A percentile compares a stretch with the other conserved stretches of the same genome.
phyloP scores from a whole-genome alignment of 257 asterid genomes.

The Lantana camara region DNA sequence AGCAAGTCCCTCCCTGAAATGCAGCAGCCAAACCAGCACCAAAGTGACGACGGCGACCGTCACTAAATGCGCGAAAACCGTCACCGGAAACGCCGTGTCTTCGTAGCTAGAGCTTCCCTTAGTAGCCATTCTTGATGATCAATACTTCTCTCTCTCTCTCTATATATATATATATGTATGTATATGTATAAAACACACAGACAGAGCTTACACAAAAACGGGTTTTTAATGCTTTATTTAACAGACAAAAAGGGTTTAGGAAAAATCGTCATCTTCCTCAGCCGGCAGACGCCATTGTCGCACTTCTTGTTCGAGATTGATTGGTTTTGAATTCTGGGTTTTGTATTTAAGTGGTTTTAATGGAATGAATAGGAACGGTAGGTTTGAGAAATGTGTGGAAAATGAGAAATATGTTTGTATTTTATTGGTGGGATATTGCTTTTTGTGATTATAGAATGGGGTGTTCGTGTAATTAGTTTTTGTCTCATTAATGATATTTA shows the following conservation, averaged over 20 bases:
- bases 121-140: conserved; percentile 22
- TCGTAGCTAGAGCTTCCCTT: conserved; percentile 37
- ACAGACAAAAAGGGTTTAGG: background rate
- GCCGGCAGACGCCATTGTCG: background rate
- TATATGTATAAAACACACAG: background rate
- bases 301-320: too few relatives aligned
- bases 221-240: background rate
- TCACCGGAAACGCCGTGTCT: conserved; percentile 31
- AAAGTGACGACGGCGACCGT: conserved; percentile 39
- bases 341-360: too few relatives aligned
- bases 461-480: too few relatives aligned
- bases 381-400: too few relatives aligned
- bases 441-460: too few relatives aligned
- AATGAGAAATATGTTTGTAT: too few relatives aligned
- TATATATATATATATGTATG: background rate
- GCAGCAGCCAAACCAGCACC: conserved; percentile 60
- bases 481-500: too few relatives aligned
- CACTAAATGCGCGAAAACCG: conserved; percentile 51
- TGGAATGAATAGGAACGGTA: too few relatives aligned
- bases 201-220: background rate
- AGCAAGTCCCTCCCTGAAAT: conserved; percentile 60
- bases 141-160: too few relatives aligned
- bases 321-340: too few relatives aligned
- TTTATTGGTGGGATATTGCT: too few relatives aligned
- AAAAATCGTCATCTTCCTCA: background rate